Percentiles rank a stretch among this genome's conserved stretches.
phyloP scores from a whole-genome alignment of 176 grass and related monocot genomes.

The Oryza australiensis region DNA sequence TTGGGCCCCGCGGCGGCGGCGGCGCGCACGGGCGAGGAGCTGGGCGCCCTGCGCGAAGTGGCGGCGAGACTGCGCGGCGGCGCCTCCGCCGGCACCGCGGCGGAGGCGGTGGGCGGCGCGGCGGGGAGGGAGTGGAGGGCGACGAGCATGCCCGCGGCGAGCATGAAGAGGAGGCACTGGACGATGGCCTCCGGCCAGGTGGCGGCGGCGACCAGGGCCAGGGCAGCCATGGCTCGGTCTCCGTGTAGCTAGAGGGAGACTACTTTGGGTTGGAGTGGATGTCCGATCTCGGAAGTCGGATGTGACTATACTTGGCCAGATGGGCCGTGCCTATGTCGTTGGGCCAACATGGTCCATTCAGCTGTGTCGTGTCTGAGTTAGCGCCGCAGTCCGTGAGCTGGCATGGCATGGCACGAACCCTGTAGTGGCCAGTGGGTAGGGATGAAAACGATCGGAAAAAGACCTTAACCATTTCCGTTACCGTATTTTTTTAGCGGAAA shows the following conservation, averaged over 20 bases:
- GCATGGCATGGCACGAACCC: too few relatives aligned
- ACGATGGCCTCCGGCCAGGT: conserved; percentile 53
- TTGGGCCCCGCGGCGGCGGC: conserved; percentile 11
- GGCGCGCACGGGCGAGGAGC: conserved; percentile 71
- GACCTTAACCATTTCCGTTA: too few relatives aligned
- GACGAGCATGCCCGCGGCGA: conserved; percentile 59
- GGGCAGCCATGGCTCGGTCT: conserved; percentile 27
- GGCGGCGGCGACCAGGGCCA: conserved; percentile 32
- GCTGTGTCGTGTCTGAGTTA: too few relatives aligned
- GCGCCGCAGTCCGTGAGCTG: too few relatives aligned
- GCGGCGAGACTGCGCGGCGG: conserved; percentile 56
- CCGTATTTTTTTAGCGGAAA: too few relatives aligned
- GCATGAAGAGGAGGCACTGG: conserved; percentile 62
- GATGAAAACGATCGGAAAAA: too few relatives aligned
- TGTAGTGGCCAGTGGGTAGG: too few relatives aligned
- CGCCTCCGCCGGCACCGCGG: conserved; percentile 29
- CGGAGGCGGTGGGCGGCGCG: conserved; percentile 47
- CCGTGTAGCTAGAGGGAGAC: neutral
- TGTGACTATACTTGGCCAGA: too few relatives aligned
- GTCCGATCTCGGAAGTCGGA: neutral
- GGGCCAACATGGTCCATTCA: too few relatives aligned
- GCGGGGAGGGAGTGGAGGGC: conserved; percentile 65
- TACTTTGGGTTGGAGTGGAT: neutral
- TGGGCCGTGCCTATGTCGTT: too few relatives aligned
- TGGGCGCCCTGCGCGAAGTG: conserved; percentile 76